Evolutionary conservation across 257 asterid species (phyloP).

Genomic region (Ballota nigra): DNA sequence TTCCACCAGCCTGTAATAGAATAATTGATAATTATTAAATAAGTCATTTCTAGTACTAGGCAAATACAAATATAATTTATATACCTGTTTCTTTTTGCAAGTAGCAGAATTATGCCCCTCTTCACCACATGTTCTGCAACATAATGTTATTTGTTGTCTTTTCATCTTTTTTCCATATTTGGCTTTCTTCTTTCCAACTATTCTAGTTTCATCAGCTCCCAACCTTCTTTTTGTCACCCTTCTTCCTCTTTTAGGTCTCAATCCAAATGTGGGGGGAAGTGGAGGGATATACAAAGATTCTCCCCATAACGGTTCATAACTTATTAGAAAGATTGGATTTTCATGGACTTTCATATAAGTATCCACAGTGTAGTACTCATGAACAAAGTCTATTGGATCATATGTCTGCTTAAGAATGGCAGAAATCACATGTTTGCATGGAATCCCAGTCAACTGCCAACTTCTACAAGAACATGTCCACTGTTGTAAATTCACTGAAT

Average conservation of each 20-base stretch:
- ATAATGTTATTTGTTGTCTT: not conserved
- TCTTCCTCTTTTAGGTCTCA: not conserved
- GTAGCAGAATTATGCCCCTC: not conserved
- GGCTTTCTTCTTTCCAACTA: too few relatives aligned
- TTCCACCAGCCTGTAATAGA: too few relatives aligned
- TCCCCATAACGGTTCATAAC: not conserved
- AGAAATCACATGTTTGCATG: not conserved
- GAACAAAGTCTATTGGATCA: not conserved
- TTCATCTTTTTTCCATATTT: not conserved
- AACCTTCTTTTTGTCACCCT: not conserved
- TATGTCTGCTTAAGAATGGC: not conserved
- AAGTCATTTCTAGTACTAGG: too few relatives aligned
- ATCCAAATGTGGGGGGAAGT: too few relatives aligned
- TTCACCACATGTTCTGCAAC: not conserved
- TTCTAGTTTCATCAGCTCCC: not conserved
- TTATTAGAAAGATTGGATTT: not conserved
- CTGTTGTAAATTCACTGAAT: not conserved
- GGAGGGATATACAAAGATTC: too few relatives aligned
- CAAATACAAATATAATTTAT: too few relatives aligned
- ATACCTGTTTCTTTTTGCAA: not conserved
- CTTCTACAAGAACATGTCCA: not conserved
- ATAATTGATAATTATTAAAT: too few relatives aligned
- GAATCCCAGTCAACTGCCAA: not conserved
- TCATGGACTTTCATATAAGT: not conserved
- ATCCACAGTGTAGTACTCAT: not conserved